Evolutionary conservation across 1,284 basidiomycete species (phyloP), one percentile per base, ranked within the genome.

Genomic region (Cutaneotrichosporon sp.): DNA sequence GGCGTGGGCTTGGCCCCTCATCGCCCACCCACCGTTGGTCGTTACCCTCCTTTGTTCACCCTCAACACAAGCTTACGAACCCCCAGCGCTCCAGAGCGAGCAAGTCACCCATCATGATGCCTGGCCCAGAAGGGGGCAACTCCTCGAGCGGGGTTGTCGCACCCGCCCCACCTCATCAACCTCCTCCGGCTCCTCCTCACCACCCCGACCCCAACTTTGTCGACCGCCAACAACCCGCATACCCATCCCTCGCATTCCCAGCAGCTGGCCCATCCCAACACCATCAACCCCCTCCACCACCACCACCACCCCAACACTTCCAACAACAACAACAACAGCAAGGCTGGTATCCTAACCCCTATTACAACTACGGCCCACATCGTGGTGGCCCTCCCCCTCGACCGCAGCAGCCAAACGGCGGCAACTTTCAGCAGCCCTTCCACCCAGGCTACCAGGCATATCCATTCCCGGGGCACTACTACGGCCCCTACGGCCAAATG

Each of bases 401-500:
- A 20, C 57, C 55, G 11, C 57, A 53, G 27, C 32, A n/a, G n/a
- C 44, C 27, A 52, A 45, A 34, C 45, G 45, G 43, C 12, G 51
- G 51, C 33, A 51, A 34, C 42, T 64, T 49, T 52, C 60, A 48
- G 46, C 62, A 55, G 5, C 46, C 42, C 5, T 56, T 52, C 48
- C 51, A 46, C 20, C 44, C 44, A 7, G 33, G 44, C 43, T 54
- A 51, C 48, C 44, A 57, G 24, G 45, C 35, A 3, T 54, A 42
- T 44, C 37, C 35, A 1, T 46, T 41, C 38, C 54, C 43, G 16
- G 37, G 37, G 2, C 57, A 55, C 25, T 59, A 50, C 51, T 57
- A 51, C 50, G 54, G 41, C 24, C 59, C 49, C 4, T 60, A 61
- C 37, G 55, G 53, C 19, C 64, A 61, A 34, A 61, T 67, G 60